phyloP scores from a whole-genome alignment of 148 eudicot genomes.

The Vaccinium vitisidaea region DNA sequence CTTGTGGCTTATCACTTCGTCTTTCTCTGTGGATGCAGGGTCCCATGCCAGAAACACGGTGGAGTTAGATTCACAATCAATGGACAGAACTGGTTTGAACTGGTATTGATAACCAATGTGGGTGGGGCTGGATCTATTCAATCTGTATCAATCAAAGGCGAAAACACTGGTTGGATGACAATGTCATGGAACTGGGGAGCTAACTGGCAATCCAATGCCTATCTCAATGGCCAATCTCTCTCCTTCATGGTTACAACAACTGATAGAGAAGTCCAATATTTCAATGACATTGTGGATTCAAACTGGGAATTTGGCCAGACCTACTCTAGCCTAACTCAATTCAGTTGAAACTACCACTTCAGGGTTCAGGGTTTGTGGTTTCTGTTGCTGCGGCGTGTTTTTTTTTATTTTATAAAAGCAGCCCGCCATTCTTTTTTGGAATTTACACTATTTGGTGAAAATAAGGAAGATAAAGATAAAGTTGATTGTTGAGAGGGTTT shows the following conservation, averaged over 20 bases:
- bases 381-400: constrained; percentile 56
- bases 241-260: constrained; percentile 69
- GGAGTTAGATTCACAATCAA: constrained; percentile 84
- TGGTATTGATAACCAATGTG: constrained; percentile 63
- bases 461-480: not conserved
- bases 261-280: constrained; percentile 50
- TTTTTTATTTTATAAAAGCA: constrained; percentile 34
- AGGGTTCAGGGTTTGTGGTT: not conserved
- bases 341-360: constrained; percentile 1
- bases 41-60: constrained; percentile 76
- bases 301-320: constrained; percentile 83
- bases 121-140: constrained; percentile 73
- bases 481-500: constrained; percentile 15
- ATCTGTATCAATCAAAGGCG: constrained; percentile 36
- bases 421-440: constrained; percentile 41
- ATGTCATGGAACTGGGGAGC: constrained; percentile 97
- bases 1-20: not conserved
- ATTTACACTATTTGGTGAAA: too few relatives aligned
- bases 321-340: constrained; percentile 51
- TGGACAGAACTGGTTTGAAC: constrained; percentile 86
- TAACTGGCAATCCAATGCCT: constrained; percentile 79
- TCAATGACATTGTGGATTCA: constrained; percentile 48
- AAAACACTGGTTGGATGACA: constrained; percentile 64
- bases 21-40: constrained; percentile 33
- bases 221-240: constrained; percentile 66